These are phyloP conservation scores for Sanchytrium tribonematis DNA, from an alignment of 371 early-diverging fungal species.

Conservation along the genomic window DNA sequence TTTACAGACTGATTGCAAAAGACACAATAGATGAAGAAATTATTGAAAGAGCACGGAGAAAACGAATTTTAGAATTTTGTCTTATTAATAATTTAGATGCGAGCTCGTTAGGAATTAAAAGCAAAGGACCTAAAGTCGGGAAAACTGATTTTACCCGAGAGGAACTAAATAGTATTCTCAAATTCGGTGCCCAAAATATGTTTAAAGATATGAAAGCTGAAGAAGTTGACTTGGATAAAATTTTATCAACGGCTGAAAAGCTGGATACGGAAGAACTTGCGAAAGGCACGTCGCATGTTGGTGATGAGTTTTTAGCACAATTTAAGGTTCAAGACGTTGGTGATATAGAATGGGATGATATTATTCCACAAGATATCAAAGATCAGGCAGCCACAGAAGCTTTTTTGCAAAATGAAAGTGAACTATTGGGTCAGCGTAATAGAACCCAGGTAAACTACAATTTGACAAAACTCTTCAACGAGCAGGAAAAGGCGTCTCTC, in stretches of 20 bases:
- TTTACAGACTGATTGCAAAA: conserved; percentile 90
- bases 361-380: conserved; percentile 65
- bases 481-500: conserved; percentile 14
- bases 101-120: conserved; percentile 6
- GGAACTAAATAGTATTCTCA: conserved; percentile 71
- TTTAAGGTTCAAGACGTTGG: conserved; percentile 76
- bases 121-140: conserved; percentile 11
- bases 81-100: conserved; percentile 91
- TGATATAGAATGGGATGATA: conserved; percentile 72
- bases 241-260: conserved; percentile 71
- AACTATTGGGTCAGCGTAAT: background rate
- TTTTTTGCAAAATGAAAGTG: conserved; percentile 5
- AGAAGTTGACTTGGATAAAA: conserved; percentile 77
- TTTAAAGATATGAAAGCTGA: conserved; percentile 60
- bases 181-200: conserved; percentile 88
- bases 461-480: background rate
- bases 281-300: conserved; percentile 29
- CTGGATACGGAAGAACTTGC: conserved; percentile 38
- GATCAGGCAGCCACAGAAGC: conserved; percentile 9
- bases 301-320: conserved; percentile 70
- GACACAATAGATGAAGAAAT: conserved; percentile 96
- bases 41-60: conserved; percentile 83
- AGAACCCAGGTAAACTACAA: background rate
- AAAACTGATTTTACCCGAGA: conserved; percentile 24
- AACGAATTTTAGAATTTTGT: conserved; percentile 91